phyloP scores from a whole-genome alignment of 768 basidiomycete species.

The Vishniacozyma victoriae region DNA sequence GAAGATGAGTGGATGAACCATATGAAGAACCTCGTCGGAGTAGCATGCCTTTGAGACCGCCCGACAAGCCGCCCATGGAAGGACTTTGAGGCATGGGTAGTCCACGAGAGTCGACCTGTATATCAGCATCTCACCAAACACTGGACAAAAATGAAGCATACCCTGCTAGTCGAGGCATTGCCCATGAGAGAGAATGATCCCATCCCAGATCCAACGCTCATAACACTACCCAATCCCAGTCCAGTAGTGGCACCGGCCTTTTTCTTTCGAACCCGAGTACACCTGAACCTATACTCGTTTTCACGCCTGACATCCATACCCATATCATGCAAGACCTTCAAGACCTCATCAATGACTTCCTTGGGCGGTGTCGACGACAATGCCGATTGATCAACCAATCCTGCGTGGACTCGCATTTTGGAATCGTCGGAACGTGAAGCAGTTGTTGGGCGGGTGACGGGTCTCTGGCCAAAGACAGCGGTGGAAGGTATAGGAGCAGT shows the following conservation, averaged over 20 bases:
- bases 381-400: slow-evolving; percentile 82
- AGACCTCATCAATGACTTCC: slow-evolving; percentile 81
- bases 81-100: slow-evolving; percentile 74
- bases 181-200: slow-evolving; percentile 69
- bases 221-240: slow-evolving; percentile 48
- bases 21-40: slow-evolving; percentile 89
- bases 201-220: slow-evolving; percentile 46
- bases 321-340: slow-evolving; percentile 74
- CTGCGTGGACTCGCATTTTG: slow-evolving; percentile 72
- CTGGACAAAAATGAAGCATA: slow-evolving; percentile 40
- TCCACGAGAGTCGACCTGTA: slow-evolving; percentile 80
- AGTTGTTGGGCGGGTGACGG: slow-evolving; percentile 5
- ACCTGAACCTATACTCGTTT: slow-evolving; percentile 83
- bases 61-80: slow-evolving; percentile 57
- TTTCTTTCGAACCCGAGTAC: slow-evolving; percentile 69
- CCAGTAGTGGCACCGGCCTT: slow-evolving; percentile 52
- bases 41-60: slow-evolving; percentile 78
- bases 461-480: not conserved
- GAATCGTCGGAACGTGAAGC: slow-evolving; percentile 44
- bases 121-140: slow-evolving; percentile 9
- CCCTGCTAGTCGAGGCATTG: slow-evolving; percentile 78
- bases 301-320: slow-evolving; percentile 83
- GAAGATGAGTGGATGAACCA: slow-evolving; percentile 37
- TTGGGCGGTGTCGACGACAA: slow-evolving; percentile 77
- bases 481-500: slow-evolving; percentile 2